Base-by-base conservation (phyloP, 148 eudicot genomes). In the Camellia lanceoleosa region DNA sequence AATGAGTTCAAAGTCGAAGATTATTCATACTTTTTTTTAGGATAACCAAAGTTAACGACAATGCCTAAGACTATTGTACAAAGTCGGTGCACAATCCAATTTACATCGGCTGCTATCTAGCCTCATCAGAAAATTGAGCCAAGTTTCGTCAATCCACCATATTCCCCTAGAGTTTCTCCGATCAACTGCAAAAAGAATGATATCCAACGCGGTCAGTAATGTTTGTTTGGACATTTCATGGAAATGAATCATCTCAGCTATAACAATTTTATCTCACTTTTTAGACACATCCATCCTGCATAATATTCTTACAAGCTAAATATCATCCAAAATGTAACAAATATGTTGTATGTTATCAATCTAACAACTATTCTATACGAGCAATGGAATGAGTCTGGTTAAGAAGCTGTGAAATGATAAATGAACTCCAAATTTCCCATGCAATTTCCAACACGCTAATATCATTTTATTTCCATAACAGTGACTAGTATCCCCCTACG, bases 161-260 rank as follows among this genome's bases (percentile, higher is more conserved):
- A 7, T 49, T 12, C 20, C 44, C 56, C n/a, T 71, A 59, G 41
- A 72, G 7, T 51, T 58, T 8, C 4, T 43, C 60, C 3, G 46
- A 55, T 65, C 42, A 76, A 76, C 84, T 77, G 77, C 84, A 70
- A 70, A 52, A 5, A 49, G 52, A 59, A 19, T 14, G 54, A 78
- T 78, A 49, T 49, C 6, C 52, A 49, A 2, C 7, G 0, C 52
- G 7, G 5, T 49, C 52, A 49, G 7, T 49, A 49, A 7, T 56
- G 42, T 7, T 18, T 41, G 9, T 68, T 41, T 68, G 49, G 71
- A 2, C 49, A 43, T 41, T 68, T 47, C 49, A 5, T 68, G 49
- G 71, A 5, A 41, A 49, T 49, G 52, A 49, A 49, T 49, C 7
- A 49, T 49, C 52, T 49, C 52, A 49, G 52, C 52, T 49, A 5